These are phyloP conservation scores for Blumeria graminis DNA, from an alignment of 2,329 filamentous ascomycete species.

Conservation along the genomic window DNA sequence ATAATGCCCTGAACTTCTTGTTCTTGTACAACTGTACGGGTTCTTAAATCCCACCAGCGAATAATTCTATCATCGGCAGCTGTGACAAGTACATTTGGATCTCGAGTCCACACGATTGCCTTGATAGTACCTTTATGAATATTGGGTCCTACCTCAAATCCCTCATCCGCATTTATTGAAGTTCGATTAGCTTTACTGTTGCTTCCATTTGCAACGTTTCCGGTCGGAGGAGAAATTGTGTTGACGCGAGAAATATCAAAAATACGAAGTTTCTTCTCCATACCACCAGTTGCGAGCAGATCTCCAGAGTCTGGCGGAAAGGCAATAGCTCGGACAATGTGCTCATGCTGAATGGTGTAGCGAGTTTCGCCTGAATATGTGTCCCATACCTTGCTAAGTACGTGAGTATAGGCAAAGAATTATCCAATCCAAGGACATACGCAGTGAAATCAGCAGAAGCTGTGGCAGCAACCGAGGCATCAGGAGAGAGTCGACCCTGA, in stretches of 20 bases:
- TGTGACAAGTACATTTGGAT: constrained; percentile 73
- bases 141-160: constrained; percentile 71
- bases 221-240: constrained; percentile 14
- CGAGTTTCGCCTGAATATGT: constrained; percentile 81
- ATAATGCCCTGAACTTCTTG: constrained; percentile 64
- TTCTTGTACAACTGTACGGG: constrained; percentile 49
- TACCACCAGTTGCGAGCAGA: constrained; percentile 80
- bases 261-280: constrained; percentile 88
- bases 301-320: constrained; percentile 62
- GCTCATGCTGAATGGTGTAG: constrained; percentile 69
- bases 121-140: constrained; percentile 79
- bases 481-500: constrained; percentile 76
- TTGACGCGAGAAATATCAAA: constrained; percentile 48
- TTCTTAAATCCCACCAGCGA: constrained; percentile 80
- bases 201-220: constrained; percentile 5
- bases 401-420: constrained; percentile 12
- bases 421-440: constrained; percentile 23
- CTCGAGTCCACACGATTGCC: constrained; percentile 80
- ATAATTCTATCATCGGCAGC: constrained; percentile 77
- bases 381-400: constrained; percentile 77
- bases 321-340: constrained; percentile 84
- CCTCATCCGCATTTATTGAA: constrained; percentile 32
- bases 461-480: constrained; percentile 72
- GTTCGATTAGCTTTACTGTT: constrained; percentile 16
- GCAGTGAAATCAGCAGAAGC: constrained; percentile 91